Evolutionary conservation across 371 early-diverging fungal species (phyloP).

Genomic region (Rhizopus arrhizus): DNA sequence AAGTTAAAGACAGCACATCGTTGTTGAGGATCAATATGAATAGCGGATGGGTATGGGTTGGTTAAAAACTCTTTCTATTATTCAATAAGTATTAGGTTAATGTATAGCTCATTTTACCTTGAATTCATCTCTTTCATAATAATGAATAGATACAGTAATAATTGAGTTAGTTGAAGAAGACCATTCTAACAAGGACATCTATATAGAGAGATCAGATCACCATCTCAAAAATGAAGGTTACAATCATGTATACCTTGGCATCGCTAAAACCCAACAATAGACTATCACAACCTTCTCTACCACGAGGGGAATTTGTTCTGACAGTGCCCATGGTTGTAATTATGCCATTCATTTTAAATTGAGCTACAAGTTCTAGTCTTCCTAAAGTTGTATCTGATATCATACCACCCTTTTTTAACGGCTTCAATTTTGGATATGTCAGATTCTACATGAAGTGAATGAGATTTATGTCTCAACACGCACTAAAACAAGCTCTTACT

Average conservation of each 20-base stretch:
- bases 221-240: not conserved
- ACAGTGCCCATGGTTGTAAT: slow-evolving; percentile 81
- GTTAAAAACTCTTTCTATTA: slow-evolving; percentile 64
- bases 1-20: slow-evolving; percentile 87
- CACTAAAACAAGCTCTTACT: slow-evolving; percentile 6
- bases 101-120: slow-evolving; percentile 54
- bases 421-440: slow-evolving; percentile 50
- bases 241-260: slow-evolving; percentile 76
- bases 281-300: slow-evolving; percentile 77
- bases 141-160: slow-evolving; percentile 93
- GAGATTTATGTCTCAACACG: no score
- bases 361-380: slow-evolving; percentile 72
- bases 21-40: slow-evolving; percentile 79
- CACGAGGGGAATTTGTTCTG: slow-evolving; percentile 64
- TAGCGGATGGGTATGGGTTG: slow-evolving; percentile 64
- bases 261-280: slow-evolving; percentile 87
- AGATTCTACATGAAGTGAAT: slow-evolving; percentile 26
- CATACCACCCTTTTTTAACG: slow-evolving; percentile 27
- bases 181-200: slow-evolving; percentile 93
- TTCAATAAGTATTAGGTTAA: not conserved
- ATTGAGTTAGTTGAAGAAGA: slow-evolving; percentile 73
- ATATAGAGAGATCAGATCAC: not conserved
- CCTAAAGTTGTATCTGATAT: slow-evolving; percentile 53
- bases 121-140: slow-evolving; percentile 92
- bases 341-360: slow-evolving; percentile 79